phyloP scores from a whole-genome alignment of 2,329 filamentous ascomycete species.

The Monilinia fructicola region DNA sequence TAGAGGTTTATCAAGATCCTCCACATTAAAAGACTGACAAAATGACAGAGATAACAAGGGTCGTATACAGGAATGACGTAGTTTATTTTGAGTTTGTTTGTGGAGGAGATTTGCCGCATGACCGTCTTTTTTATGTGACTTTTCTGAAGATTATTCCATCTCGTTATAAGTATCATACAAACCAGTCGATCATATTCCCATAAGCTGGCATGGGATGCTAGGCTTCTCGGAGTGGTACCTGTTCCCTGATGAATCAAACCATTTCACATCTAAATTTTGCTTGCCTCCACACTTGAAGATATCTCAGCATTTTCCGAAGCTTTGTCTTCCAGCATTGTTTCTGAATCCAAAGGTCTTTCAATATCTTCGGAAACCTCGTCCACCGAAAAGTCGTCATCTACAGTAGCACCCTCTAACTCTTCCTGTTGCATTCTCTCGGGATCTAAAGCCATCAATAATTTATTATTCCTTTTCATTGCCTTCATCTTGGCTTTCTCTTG shows the following conservation, averaged over 20 bases:
- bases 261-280: not conserved
- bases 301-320: not conserved
- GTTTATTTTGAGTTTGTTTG: not conserved
- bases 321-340: not conserved
- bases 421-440: not conserved
- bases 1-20: too few relatives aligned
- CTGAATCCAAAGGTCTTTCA: not conserved
- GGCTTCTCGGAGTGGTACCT: too few relatives aligned
- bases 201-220: not conserved
- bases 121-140: not conserved
- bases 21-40: too few relatives aligned
- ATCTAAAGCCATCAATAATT: not conserved
- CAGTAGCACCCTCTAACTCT: not conserved
- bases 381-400: too few relatives aligned
- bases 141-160: not conserved
- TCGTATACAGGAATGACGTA: not conserved
- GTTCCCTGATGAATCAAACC: not conserved
- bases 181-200: not conserved
- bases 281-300: not conserved
- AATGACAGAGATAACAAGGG: not conserved
- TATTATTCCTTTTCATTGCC: not conserved
- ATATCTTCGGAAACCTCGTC: not conserved
- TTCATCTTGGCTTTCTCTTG: conserved; percentile 4
- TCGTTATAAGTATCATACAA: not conserved
- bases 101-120: not conserved